Evolutionary conservation across 2,329 filamentous ascomycete species (phyloP), one percentile per base, ranked within the genome.

Genomic region (Claviceps citrina): DNA sequence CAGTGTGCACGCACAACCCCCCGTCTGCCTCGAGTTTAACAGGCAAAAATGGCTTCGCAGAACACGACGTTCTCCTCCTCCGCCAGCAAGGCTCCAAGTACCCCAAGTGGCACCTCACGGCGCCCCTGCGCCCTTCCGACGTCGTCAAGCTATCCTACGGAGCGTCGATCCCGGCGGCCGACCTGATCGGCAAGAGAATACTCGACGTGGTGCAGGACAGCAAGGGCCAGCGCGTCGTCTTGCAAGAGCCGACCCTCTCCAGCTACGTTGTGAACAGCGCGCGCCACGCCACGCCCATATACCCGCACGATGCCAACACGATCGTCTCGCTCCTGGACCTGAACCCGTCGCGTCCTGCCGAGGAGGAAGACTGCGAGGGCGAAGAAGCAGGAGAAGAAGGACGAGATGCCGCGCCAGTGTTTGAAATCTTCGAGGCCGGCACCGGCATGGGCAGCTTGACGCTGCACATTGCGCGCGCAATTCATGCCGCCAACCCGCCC

Each of bases 401-500:
- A n/a, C n/a, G 50, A 12, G 54, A 59, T 5, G 55, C 60, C 10
- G 49, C 58, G 12, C 57, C 64, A 7, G 71, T 68, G 0, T 57
- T 87, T 10, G 81, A 89, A 53, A 82, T 91, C 33, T 76, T 91
- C 39, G 84, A 91, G 59, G 83, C 83, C 35, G 84, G 84, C 13
- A 91, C 84, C 3, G 84, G 84, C n/a, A 82, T 87, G 65, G 84
- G 84, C 43, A 78, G 79, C 26, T 60, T 91, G 43, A 89, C 83
- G 0, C 59, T 91, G 4, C 74, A 87, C 52, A 66, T 91, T 18
- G 77, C 82, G 24, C 72, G 81, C 39, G 81, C 82, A 3, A 73
- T 91, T 34, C 80, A 87, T 53, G 82, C 73, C 33, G 80, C 76
- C 15, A 87, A 87, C 51, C 61, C 72, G 2, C 59, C 65, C 6